Conservation (phyloP, 2,329 filamentous ascomycete genomes). For the Aspergillus neoniger region DNA sequence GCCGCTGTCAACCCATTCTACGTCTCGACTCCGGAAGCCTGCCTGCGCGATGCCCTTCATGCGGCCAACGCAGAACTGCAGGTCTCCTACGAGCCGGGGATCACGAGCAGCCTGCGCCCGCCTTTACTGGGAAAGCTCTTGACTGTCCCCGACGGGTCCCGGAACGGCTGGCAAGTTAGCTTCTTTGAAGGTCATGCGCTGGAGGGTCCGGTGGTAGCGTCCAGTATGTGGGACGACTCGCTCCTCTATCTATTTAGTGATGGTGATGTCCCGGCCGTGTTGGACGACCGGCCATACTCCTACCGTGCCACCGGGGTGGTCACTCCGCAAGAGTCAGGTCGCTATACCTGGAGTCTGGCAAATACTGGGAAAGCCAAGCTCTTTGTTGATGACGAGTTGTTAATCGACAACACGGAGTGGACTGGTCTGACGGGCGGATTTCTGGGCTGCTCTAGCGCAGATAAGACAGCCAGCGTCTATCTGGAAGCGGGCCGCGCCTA, state of each 20-base stretch:
- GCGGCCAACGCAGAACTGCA: too few relatives aligned
- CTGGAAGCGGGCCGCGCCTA: not conserved
- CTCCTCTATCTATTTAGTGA: slow-evolving; percentile 1
- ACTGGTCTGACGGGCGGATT: not conserved
- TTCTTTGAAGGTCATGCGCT: too few relatives aligned
- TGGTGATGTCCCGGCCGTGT: not conserved
- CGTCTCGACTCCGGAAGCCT: not conserved
- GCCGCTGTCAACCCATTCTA: slow-evolving; percentile 13
- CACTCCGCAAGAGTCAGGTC: slow-evolving; percentile 1
- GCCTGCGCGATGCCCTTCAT: too few relatives aligned
- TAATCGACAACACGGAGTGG: slow-evolving; percentile 6
- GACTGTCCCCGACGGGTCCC: too few relatives aligned
- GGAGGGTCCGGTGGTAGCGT: too few relatives aligned
- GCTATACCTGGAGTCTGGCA: slow-evolving; percentile 7
- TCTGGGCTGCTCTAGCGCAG: slow-evolving; percentile 4
- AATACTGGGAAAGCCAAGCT: slow-evolving; percentile 2
- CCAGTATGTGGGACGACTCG: too few relatives aligned
- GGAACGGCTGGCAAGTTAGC: too few relatives aligned
- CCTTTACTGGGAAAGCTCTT: too few relatives aligned
- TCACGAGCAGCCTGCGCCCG: too few relatives aligned
- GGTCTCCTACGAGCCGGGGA: too few relatives aligned
- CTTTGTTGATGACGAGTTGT: not conserved
- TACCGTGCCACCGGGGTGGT: slow-evolving; percentile 6
- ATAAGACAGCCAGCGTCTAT: not conserved
- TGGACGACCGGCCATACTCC: not conserved